These are phyloP conservation scores for Starmerella tilneyi DNA, from an alignment of 805 yeast genomes.

Conservation along the genomic window DNA sequence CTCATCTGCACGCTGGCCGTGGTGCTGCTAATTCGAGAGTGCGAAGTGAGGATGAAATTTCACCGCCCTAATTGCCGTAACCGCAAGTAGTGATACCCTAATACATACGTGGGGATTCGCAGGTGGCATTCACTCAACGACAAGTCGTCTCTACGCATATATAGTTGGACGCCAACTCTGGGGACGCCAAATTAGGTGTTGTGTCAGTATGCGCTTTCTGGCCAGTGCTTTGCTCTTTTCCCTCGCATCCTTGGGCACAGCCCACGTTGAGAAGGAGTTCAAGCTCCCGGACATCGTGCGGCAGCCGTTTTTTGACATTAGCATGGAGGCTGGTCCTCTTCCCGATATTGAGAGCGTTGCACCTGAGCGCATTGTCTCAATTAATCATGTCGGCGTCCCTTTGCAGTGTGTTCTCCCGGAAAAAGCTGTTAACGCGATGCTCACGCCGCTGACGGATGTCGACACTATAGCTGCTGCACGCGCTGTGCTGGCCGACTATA, in stretches of 20 bases:
- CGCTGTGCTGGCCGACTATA: not conserved
- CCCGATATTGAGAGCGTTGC: not conserved
- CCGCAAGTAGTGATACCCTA: not conserved
- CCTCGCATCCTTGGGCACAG: not conserved
- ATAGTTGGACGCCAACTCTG: too few species aligned
- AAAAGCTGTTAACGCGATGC: not conserved
- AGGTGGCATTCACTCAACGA: too few species aligned
- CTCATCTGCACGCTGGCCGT: too few species aligned
- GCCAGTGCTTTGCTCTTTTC: not conserved
- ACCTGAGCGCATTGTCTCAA: not conserved
- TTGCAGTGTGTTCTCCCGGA: slow-evolving; percentile 7
- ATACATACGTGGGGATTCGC: too few species aligned
- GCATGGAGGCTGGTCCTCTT: not conserved
- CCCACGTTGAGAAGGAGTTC: slow-evolving; percentile 9
- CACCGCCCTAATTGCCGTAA: not conserved
- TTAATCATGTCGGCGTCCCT: not conserved
- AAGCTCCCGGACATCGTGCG: slow-evolving; percentile 8
- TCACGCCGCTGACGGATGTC: not conserved
- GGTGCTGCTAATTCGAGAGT: too few species aligned
- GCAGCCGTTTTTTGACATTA: slow-evolving; percentile 6
- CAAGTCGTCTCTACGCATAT: too few species aligned
- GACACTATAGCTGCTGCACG: slow-evolving; percentile 2
- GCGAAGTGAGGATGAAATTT: slow-evolving; percentile 2
- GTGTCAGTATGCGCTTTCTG: not conserved
- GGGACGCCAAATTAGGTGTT: too few species aligned